These are phyloP conservation scores for Fusarium sp. DNA, from an alignment of 2,329 filamentous ascomycete species.

Conservation along the genomic window DNA sequence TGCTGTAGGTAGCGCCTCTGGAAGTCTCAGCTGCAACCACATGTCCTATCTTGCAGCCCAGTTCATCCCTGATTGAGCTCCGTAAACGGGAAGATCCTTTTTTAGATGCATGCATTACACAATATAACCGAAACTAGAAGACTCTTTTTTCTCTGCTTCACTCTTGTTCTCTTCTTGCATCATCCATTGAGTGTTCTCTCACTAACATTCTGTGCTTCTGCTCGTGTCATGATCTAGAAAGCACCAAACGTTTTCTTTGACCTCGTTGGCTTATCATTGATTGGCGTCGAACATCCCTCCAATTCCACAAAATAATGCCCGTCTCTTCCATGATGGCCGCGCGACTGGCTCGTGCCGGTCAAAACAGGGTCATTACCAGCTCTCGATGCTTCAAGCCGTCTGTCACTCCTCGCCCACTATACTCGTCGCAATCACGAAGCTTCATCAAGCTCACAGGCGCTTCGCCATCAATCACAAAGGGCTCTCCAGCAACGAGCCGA, in stretches of 20 bases:
- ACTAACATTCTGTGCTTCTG: not conserved
- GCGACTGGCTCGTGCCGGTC: conserved; percentile 37
- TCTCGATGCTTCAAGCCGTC: conserved; percentile 24
- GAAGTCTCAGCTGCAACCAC: not conserved
- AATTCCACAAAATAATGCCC: conserved; percentile 28
- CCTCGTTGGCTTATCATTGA: not conserved
- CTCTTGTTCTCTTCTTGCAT: not conserved
- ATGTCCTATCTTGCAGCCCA: not conserved
- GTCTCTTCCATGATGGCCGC: conserved; percentile 36
- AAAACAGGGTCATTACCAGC: conserved; percentile 10
- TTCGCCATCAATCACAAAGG: conserved; percentile 19
- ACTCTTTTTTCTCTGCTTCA: not conserved
- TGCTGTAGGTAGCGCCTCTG: not conserved
- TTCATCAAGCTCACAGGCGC: conserved; percentile 36
- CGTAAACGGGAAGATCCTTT: conserved; percentile 27
- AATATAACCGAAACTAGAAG: conserved; percentile 5
- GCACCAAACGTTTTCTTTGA: not conserved
- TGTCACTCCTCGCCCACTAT: conserved; percentile 17
- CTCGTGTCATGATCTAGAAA: conserved; percentile 21
- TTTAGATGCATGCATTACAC: conserved; percentile 17
- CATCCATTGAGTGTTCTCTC: conserved; percentile 15
- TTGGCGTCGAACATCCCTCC: conserved; percentile 2
- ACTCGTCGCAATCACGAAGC: conserved; percentile 22
- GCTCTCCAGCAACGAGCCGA: conserved; percentile 3
- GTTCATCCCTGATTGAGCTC: conserved; percentile 23